Percentiles rank a stretch among this genome's conserved stretches.
Conservation (phyloP, 2,329 filamentous ascomycete species). For the Daldinia eschscholtzii region DNA sequence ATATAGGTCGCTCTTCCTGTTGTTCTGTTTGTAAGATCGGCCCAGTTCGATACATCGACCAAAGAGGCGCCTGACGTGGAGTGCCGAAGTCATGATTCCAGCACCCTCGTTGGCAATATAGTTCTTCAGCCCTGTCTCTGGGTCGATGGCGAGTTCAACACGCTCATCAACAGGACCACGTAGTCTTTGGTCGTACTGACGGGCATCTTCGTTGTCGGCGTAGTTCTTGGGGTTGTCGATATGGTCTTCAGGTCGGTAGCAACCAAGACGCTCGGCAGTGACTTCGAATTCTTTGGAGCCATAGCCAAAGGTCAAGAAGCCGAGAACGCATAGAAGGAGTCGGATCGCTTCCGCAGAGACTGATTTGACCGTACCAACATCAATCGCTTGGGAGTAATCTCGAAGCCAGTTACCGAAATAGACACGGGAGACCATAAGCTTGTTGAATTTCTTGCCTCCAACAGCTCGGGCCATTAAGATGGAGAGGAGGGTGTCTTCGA, state of each 20-base stretch:
- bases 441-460: slow-evolving; percentile 83
- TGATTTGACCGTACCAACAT: slow-evolving; percentile 91
- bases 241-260: slow-evolving; percentile 85
- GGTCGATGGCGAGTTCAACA: slow-evolving; percentile 83
- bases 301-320: slow-evolving; percentile 89
- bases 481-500: slow-evolving; percentile 88
- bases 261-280: slow-evolving; percentile 81
- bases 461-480: slow-evolving; percentile 69
- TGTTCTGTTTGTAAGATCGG: slow-evolving; percentile 74
- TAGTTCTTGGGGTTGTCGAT: slow-evolving; percentile 87
- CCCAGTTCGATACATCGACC: slow-evolving; percentile 81
- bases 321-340: slow-evolving; percentile 87
- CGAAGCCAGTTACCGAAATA: slow-evolving; percentile 97
- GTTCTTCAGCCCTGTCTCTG: slow-evolving; percentile 84
- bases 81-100: slow-evolving; percentile 84
- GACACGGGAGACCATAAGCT: slow-evolving; percentile 87
- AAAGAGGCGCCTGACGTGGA: slow-evolving; percentile 81
- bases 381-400: slow-evolving; percentile 94
- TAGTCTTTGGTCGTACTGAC: slow-evolving; percentile 82
- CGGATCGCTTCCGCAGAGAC: slow-evolving; percentile 93
- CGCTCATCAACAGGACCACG: slow-evolving; percentile 84
- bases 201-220: slow-evolving; percentile 87
- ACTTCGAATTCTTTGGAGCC: slow-evolving; percentile 89
- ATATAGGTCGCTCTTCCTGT: slow-evolving; percentile 82
- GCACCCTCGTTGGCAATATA: slow-evolving; percentile 90